Evolutionary conservation across 768 basidiomycete genomes (phyloP).

Genomic region (Lepiota brunneoincarnata): DNA sequence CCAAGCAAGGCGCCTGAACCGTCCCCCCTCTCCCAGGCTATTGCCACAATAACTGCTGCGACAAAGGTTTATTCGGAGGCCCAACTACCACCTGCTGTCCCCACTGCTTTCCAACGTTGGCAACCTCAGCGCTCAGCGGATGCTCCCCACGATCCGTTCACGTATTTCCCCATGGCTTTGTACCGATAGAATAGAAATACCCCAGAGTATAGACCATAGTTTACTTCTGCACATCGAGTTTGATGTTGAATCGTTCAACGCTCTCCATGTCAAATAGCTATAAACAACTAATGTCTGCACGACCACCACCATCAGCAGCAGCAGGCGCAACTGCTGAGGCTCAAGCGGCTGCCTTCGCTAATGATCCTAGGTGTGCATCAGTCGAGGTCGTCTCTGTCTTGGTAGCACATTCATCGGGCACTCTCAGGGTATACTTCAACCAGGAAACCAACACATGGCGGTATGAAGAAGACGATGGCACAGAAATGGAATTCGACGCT

Average conservation of each 20-base stretch:
- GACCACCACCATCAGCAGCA: conserved; percentile 44
- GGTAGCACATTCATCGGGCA: conserved; percentile 20
- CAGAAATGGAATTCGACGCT: conserved; percentile 88
- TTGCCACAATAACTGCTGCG: conserved; percentile 57
- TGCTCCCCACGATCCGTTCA: conserved; percentile 78
- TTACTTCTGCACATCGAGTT: too few species aligned
- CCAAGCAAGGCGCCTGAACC: conserved; percentile 41
- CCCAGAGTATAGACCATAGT: too few species aligned
- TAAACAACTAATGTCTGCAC: conserved; percentile 43
- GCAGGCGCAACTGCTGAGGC: conserved; percentile 53
- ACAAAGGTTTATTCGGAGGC: conserved; percentile 58
- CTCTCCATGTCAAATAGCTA: conserved; percentile 43
- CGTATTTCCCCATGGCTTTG: conserved; percentile 83
- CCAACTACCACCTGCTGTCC: conserved; percentile 73
- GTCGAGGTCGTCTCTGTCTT: conserved; percentile 14
- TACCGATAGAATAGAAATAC: conserved; percentile 35
- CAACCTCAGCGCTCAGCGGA: conserved; percentile 64
- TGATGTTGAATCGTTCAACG: too few species aligned
- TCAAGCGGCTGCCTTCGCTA: conserved; percentile 68
- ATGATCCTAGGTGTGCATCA: conserved; percentile 62
- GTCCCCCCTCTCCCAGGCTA: conserved; percentile 71
- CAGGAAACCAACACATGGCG: conserved; percentile 77
- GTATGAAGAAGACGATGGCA: conserved; percentile 85
- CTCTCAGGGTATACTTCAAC: conserved; percentile 70
- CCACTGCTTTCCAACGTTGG: conserved; percentile 72